Base-by-base conservation (phyloP, 371 early-diverging fungal species). In the Circinella minor region DNA sequence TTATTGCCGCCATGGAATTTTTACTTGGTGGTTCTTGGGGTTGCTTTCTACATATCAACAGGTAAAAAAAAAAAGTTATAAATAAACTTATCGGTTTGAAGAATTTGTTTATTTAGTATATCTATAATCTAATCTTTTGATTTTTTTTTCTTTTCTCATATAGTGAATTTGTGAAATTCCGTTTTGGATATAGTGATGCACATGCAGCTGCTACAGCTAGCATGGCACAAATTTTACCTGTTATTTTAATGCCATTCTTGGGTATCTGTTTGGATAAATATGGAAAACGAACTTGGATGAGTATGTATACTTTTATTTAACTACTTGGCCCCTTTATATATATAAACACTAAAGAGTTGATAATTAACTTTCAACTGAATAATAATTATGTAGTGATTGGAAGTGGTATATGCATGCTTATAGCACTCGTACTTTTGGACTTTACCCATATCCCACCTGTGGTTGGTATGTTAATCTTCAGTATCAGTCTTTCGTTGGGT, bases 11-110 rank as follows among this genome's bases (percentile, higher is more conserved):
- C 36, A 81, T 89, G 78, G 87, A 89, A 63, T 88, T 92, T 65
- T 74, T 86, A 4, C 72, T 92, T 15, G 91, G 92, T n/a, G 88
- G 89, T 63, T 83, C 80, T 8, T 92, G 93, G 92, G 92, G 88
- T 64, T 88, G 87, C 70, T 92, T 92, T 71, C 71, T 92, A 48
- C 91, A 91, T 69, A 90, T 92, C 66, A 88, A 90, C 66, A 84
- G 84, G 84, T 84, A 74, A 65, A 61, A 27, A 27, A 27, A 27
- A 27, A 27, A 27, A 27, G 27, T 27, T 27, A 27, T 27, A n/a
- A n/a, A n/a, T n/a, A n/a, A n/a, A n/a, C n/a, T n/a, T n/a, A n/a
- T n/a, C n/a, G n/a, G n/a, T n/a, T 38, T 36, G 34, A 48, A n/a
- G 36, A 20, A 57, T 1, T 20, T 27, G 27, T 9, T 48, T 46